Base-by-base conservation (phyloP, 2,329 filamentous ascomycete species). In the Zymoseptoria tritici region DNA sequence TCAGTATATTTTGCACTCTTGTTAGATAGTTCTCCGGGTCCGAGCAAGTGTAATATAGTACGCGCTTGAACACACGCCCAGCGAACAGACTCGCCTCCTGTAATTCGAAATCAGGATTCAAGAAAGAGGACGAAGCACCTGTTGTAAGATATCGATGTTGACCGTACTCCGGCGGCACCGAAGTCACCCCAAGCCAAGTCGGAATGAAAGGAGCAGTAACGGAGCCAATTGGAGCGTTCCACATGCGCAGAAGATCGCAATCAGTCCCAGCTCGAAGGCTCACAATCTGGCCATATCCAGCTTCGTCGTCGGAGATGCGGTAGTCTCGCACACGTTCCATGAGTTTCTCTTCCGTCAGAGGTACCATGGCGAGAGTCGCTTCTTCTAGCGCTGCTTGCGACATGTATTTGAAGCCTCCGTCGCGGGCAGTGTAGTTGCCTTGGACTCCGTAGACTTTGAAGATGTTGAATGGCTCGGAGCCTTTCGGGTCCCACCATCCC, bases 271-370 rank as follows among this genome's bases (percentile, higher is more conserved):
- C 58, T 13, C 59, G 64, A 11, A 74, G 62, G 22, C 67, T 70
- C 0, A 73, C 65, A 2, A 74, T 71, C 54, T 74, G 71, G 1
- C 72, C 72, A 26, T 74, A 74, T 2, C 71, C 72, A n/a, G 71
- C 68, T 64, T 74, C 70, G 29, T 74, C 71, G 50, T 74, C 71
- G 16, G 70, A 66, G 24, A 74, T 74, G 9, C 72, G 66, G 46
- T 67, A 71, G 57, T 74, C 72, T 22, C 72, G 71, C 6, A 74
- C 72, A 7, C 72, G 69, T 22, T 75, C 73, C 64, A 78, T 78
- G 2, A 82, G 70, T 60, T 81, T 78, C 19, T 70, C 68, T 60
- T 83, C 80, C 0, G 78, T 79, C n/a, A 82, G 68, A 0, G 81
- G 79, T 1, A 73, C 74, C 69, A 79, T 80, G 16, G 75, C 71